Evolutionary conservation across 176 grass and related monocot genomes (phyloP).

Genomic region (Musa acuminata): DNA sequence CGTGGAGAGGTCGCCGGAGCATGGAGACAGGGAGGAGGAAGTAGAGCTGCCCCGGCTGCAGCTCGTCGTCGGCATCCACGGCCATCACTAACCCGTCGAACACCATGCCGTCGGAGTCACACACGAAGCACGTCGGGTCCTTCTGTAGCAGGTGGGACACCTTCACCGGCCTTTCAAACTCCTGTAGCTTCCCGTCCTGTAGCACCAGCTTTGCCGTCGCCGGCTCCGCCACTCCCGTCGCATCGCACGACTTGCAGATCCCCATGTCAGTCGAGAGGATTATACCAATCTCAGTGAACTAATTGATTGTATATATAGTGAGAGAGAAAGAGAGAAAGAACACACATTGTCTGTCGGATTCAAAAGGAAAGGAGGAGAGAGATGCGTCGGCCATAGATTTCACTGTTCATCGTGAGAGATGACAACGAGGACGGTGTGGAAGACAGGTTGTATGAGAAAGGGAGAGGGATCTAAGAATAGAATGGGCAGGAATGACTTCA

Average conservation of each 20-base stretch:
- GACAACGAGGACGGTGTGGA: too few relatives aligned
- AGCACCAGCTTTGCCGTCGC: slow-evolving; percentile 55
- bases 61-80: slow-evolving; percentile 31
- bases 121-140: slow-evolving; percentile 44
- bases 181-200: slow-evolving; percentile 45
- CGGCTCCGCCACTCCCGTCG: neutral
- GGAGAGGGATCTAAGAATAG: too few relatives aligned
- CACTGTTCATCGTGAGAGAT: neutral
- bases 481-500: too few relatives aligned
- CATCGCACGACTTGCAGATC: slow-evolving; percentile 71
- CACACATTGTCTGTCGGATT: too few relatives aligned
- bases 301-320: too few relatives aligned
- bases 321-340: too few relatives aligned
- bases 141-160: slow-evolving; percentile 46
- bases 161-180: slow-evolving; percentile 40
- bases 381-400: neutral
- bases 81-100: slow-evolving; percentile 31
- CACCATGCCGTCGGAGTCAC: slow-evolving; percentile 65
- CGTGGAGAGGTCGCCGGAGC: slow-evolving; percentile 39
- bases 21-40: slow-evolving; percentile 65
- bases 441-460: too few relatives aligned
- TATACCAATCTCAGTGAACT: too few relatives aligned
- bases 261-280: slow-evolving; percentile 28
- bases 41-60: slow-evolving; percentile 69
- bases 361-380: neutral